phyloP scores from a whole-genome alignment of 164 flowering plant species.

The Kingdonia uniflora region DNA sequence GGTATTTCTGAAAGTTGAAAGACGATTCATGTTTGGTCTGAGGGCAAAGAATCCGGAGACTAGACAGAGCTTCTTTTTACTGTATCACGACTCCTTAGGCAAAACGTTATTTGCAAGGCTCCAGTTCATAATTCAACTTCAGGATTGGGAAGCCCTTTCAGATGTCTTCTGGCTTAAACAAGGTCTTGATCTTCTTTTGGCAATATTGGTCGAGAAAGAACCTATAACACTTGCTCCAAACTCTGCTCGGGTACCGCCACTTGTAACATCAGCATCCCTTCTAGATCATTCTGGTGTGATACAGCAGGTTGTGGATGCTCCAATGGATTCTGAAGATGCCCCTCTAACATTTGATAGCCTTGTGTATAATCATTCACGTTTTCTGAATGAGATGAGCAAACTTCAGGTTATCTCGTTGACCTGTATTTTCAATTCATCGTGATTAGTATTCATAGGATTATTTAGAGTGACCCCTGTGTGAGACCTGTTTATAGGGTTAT shows the following conservation, averaged over 20 bases:
- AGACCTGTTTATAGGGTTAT: too few relatives aligned
- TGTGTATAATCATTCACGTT: constrained; percentile 63
- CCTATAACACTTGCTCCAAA: constrained; percentile 93
- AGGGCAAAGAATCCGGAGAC: constrained; percentile 90
- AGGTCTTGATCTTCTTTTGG: constrained; percentile 96
- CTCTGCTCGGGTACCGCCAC: constrained; percentile 76
- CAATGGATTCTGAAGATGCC: constrained; percentile 54
- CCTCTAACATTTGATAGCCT: constrained; percentile 65
- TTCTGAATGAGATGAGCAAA: constrained; percentile 74
- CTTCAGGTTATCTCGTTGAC: constrained; percentile 55
- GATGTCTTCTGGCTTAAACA: constrained; percentile 99
- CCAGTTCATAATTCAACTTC: constrained; percentile 85
- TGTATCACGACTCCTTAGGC: constrained; percentile 86
- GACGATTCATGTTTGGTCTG: constrained; percentile 90
- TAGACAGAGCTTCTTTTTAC: constrained; percentile 63
- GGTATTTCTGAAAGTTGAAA: constrained; percentile 87
- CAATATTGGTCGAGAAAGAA: constrained; percentile 73
- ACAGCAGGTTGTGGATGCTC: constrained; percentile 40
- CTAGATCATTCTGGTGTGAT: constrained; percentile 47
- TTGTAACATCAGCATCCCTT: constrained; percentile 35
- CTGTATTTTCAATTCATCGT: constrained; percentile 1
- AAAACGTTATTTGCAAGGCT: constrained; percentile 76
- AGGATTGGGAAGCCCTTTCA: constrained; percentile 96
- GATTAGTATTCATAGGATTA: too few relatives aligned
- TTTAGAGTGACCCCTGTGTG: too few relatives aligned